These are phyloP conservation scores for Plasmodium coatneyi DNA, from an alignment of 169 alveolate genomes.

Conservation along the genomic window DNA sequence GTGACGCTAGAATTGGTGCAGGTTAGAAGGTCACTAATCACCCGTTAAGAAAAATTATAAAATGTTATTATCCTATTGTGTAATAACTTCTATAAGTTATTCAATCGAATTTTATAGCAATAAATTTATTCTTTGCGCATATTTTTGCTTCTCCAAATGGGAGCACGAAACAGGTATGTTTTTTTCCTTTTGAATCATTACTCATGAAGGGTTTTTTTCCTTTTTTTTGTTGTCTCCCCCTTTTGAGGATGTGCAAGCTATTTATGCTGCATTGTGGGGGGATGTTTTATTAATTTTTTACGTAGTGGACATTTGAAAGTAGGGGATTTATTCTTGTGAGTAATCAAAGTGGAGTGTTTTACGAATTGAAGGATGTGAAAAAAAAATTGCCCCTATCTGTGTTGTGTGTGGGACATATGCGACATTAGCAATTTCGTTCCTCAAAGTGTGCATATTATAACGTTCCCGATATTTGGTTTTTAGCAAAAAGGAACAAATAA, in stretches of 20 bases:
- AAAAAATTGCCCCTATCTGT: too few relatives aligned
- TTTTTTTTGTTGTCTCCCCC: background rate
- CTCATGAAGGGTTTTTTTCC: background rate
- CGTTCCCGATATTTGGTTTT: too few relatives aligned
- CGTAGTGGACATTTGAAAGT: too few relatives aligned
- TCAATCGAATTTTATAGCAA: background rate
- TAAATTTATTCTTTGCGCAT: background rate
- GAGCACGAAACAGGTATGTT: background rate
- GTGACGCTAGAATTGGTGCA: background rate
- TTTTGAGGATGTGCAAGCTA: too few relatives aligned
- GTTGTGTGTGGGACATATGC: too few relatives aligned
- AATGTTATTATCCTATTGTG: background rate
- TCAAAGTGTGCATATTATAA: too few relatives aligned
- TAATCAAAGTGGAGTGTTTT: too few relatives aligned
- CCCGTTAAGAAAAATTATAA: background rate
- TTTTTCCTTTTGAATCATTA: background rate
- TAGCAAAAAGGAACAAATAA: too few relatives aligned
- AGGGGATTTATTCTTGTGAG: too few relatives aligned
- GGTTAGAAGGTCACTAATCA: background rate
- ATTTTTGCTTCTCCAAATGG: background rate
- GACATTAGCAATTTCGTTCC: too few relatives aligned
- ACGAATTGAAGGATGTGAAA: too few relatives aligned
- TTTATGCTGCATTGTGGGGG: background rate
- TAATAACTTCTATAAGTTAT: background rate
- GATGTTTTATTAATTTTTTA: too few relatives aligned